Conservation (phyloP, 2,329 filamentous ascomycete genomes). For the Escovopsis sp. region DNA sequence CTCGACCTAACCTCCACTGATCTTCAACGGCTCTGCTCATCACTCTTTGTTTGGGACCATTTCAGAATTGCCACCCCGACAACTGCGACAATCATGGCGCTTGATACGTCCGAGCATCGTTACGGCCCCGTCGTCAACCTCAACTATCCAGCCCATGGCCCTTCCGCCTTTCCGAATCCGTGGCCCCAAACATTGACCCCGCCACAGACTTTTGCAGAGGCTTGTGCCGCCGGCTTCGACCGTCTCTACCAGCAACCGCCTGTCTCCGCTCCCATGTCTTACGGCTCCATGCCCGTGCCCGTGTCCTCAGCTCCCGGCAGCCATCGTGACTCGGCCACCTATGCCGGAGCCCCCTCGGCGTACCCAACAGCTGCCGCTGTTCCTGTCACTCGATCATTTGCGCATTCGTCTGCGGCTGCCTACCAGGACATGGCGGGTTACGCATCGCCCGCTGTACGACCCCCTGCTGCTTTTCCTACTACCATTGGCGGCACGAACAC, state of each 20-base stretch:
- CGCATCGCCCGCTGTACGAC: conserved; percentile 46
- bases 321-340: not conserved
- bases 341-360: conserved; percentile 41
- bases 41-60: not conserved
- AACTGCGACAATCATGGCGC: conserved; percentile 78
- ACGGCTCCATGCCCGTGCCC: conserved; percentile 56
- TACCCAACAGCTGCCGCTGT: conserved; percentile 49
- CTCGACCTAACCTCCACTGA: not conserved
- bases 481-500: conserved; percentile 41
- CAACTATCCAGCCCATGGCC: conserved; percentile 45
- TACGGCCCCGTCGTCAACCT: conserved; percentile 63
- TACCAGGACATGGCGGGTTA: conserved; percentile 66
- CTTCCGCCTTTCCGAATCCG: conserved; percentile 75
- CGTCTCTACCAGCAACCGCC: conserved; percentile 39
- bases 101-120: conserved; percentile 75
- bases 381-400: conserved; percentile 49
- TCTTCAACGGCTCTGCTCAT: not conserved
- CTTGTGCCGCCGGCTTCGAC: conserved; percentile 47
- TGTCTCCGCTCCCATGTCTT: conserved; percentile 45
- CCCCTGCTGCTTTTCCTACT: conserved; percentile 29
- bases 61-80: not conserved
- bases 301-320: conserved; percentile 55
- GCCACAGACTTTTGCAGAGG: conserved; percentile 27
- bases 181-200: conserved; percentile 51
- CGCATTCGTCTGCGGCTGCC: conserved; percentile 45